Base-by-base conservation (phyloP, 2,329 filamentous ascomycete species). In the Cephalotrichum gorgonifer region DNA sequence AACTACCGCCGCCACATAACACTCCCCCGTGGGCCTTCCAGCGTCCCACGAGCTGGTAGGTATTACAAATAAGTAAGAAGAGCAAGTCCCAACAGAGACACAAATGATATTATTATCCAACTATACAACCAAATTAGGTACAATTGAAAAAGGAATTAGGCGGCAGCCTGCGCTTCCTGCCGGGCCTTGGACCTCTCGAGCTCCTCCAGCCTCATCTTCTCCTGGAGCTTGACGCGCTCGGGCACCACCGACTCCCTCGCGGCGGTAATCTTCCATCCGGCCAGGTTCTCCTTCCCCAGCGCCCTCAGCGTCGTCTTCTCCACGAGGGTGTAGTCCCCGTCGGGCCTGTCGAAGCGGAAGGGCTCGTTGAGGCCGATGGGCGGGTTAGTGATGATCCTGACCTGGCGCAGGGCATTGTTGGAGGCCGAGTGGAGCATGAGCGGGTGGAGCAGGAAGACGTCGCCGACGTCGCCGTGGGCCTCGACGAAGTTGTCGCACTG, bases 371-470 rank as follows among this genome's bases (percentile, higher is more conserved):
- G 57, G 20, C 63, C 67, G 8, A 81, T 71, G 0, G 75, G 57
- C 9, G 58, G 58, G 47, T 60, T 60, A 12, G 58, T 60, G 44
- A 60, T 60, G 52, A 60, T 55, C 22, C 59, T 53, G 14, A 56
- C 43, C 41, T 55, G 51, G 17, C 59, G 56, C 11, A 55, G 53
- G 15, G 54, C 53, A 48, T 62, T 62, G 55, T 20, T 69, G 57
- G 35, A 73, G 3, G 74, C 72, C 35, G 69, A 72, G 58, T 82
- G 78, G 61, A 80, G 59, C 75, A 81, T 81, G 17, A 81, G 61
- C 39, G 78, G 78, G 58, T 82, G 78, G 58, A 81, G 56, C 15
- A 82, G 61, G 54, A 73, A 80, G 14, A 81, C 74, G 52, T 81
- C 77, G 8, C 78, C 78, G 1, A 72, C 66, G 1, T 67, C 56